These are phyloP conservation scores for Fraxinus anomala DNA, from an alignment of 257 asterid genomes.

Conservation along the genomic window DNA sequence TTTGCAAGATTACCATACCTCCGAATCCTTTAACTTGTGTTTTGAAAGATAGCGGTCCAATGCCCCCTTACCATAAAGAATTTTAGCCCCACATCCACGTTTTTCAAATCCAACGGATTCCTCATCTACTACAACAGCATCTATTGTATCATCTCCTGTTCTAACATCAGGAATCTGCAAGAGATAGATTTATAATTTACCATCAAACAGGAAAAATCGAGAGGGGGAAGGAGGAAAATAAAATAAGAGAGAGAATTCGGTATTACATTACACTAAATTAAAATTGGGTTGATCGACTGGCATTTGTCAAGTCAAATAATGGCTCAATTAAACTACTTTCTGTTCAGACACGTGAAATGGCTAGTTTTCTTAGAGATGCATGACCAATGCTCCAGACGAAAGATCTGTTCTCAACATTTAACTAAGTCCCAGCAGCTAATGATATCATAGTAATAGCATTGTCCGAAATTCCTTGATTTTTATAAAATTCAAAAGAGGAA, in stretches of 20 bases:
- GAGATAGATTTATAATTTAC: not conserved
- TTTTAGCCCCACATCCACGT: conserved; percentile 71
- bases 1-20: conserved; percentile 43
- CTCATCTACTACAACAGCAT: conserved; percentile 79
- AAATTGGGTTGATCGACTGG: not conserved
- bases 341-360: not conserved
- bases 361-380: not conserved
- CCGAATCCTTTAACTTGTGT: conserved; percentile 50
- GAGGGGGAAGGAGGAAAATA: not conserved
- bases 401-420: not conserved
- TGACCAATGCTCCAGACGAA: not conserved
- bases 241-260: not conserved
- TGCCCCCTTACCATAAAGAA: conserved; percentile 86
- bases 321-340: not conserved
- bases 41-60: conserved; percentile 55
- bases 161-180: conserved; percentile 91
- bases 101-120: conserved; percentile 64
- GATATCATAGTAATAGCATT: not conserved
- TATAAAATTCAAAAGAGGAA: not conserved
- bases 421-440: not conserved
- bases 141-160: conserved; percentile 80
- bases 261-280: not conserved
- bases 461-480: not conserved
- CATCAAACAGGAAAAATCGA: not conserved
- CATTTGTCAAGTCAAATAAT: not conserved